Evolutionary conservation across 352 stramenopile genomes (phyloP).

Genomic region (Phytophthora cactorum): DNA sequence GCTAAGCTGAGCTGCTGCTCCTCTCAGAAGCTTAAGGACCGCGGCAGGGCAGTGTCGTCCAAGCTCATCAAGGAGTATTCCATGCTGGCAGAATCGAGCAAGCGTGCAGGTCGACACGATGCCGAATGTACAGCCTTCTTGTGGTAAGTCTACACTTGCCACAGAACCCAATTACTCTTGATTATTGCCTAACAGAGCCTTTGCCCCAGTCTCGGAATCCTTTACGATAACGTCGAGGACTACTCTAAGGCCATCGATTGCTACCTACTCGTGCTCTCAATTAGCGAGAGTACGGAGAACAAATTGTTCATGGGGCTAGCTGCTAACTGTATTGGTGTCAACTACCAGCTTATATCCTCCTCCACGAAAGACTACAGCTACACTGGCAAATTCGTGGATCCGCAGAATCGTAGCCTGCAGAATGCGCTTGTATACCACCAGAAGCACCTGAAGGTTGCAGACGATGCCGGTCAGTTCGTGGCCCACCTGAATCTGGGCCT

Average conservation of each 20-base stretch:
- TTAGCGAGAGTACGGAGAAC: constrained; percentile 85
- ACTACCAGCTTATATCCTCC: constrained; percentile 83
- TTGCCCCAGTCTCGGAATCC: constrained; percentile 67
- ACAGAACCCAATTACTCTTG: not conserved
- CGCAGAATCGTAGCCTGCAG: constrained; percentile 51
- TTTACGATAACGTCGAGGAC: constrained; percentile 89
- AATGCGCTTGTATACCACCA: constrained; percentile 69
- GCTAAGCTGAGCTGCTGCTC: constrained; percentile 65
- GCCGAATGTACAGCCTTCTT: constrained; percentile 86
- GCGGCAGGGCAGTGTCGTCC: constrained; percentile 62
- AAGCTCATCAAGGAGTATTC: constrained; percentile 85
- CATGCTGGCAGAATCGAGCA: constrained; percentile 86
- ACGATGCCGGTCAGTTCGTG: constrained; percentile 90
- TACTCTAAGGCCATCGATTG: constrained; percentile 85
- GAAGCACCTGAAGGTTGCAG: constrained; percentile 78
- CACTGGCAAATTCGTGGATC: constrained; percentile 74
- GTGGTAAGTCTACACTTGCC: constrained; percentile 45
- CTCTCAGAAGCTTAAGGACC: constrained; percentile 65
- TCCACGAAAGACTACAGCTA: constrained; percentile 68
- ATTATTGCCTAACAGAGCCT: not conserved
- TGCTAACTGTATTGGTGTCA: constrained; percentile 89
- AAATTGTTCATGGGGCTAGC: constrained; percentile 76
- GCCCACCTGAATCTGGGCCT: constrained; percentile 88
- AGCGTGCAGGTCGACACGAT: constrained; percentile 81
- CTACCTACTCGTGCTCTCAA: constrained; percentile 87